Evolutionary conservation across 2,329 filamentous ascomycete genomes (phyloP).

Genomic region (Alternaria sp.): DNA sequence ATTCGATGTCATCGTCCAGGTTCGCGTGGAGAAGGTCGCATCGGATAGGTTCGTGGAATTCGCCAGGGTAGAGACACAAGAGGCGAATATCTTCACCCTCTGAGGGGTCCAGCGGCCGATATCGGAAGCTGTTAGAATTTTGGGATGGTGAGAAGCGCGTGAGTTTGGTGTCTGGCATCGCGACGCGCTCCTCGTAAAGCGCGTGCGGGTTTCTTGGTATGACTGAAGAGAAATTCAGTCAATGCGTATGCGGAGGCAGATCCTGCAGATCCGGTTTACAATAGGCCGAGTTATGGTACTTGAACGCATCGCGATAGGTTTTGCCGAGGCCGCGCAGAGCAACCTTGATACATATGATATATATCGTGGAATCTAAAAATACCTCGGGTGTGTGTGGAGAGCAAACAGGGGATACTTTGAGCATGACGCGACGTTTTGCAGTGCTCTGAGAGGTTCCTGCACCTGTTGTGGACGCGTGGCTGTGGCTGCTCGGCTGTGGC

Average conservation of each 20-base stretch:
- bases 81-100: conserved; percentile 16
- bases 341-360: conserved; percentile 1
- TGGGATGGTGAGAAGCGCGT: background rate
- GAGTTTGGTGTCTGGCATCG: conserved; percentile 9
- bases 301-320: conserved; percentile 10
- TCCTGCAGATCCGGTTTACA: conserved; percentile 16
- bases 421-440: conserved; percentile 1
- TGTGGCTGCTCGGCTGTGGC: conserved; percentile 17
- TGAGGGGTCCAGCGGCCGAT: conserved; percentile 12
- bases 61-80: conserved; percentile 15
- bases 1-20: conserved; percentile 18
- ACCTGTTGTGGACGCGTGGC: conserved; percentile 14
- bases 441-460: conserved; percentile 1
- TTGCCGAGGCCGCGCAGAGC: background rate
- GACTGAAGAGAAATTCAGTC: conserved; percentile 17
- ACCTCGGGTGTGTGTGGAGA: background rate
- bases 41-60: conserved; percentile 14
- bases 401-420: background rate
- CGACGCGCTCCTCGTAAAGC: conserved; percentile 14
- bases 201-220: conserved; percentile 15
- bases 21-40: conserved; percentile 16
- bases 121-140: conserved; percentile 7
- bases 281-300: conserved; percentile 10
- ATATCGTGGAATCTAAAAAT: conserved; percentile 12
- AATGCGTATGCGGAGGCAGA: conserved; percentile 10